Percentiles rank a stretch among this genome's conserved stretches.
phyloP scores from a whole-genome alignment of 2,329 filamentous ascomycete genomes.

The Alternaria postmessia region DNA sequence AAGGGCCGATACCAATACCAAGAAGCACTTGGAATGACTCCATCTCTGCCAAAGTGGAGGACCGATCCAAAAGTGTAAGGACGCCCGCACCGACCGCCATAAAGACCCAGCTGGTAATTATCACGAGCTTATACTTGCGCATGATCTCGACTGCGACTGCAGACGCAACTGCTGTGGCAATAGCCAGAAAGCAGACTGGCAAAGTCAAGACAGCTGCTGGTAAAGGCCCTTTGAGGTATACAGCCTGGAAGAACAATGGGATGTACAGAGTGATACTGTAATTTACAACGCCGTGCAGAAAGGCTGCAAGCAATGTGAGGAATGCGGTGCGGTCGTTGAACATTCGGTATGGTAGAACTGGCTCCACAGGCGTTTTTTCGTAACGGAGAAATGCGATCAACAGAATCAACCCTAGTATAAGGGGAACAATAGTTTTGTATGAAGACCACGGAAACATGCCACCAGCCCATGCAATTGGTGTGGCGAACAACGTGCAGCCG shows the following conservation, averaged over 20 bases:
- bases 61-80: slow-evolving; percentile 50
- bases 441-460: slow-evolving; percentile 61
- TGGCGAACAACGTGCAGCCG: slow-evolving; percentile 55
- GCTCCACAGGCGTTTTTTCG: slow-evolving; percentile 63
- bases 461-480: slow-evolving; percentile 62
- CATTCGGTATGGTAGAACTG: slow-evolving; percentile 55
- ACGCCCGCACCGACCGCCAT: slow-evolving; percentile 65
- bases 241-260: slow-evolving; percentile 49
- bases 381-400: slow-evolving; percentile 59
- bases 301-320: slow-evolving; percentile 59
- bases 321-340: slow-evolving; percentile 58
- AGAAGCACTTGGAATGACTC: slow-evolving; percentile 16
- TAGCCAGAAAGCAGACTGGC: slow-evolving; percentile 49
- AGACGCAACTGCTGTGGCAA: slow-evolving; percentile 45
- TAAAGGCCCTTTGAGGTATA: slow-evolving; percentile 44
- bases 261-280: slow-evolving; percentile 49
- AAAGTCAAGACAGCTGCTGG: slow-evolving; percentile 47
- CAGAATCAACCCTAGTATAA: slow-evolving; percentile 62
- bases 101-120: slow-evolving; percentile 68
- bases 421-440: slow-evolving; percentile 67
- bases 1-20: slow-evolving; percentile 18
- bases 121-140: slow-evolving; percentile 65
- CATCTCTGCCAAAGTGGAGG: neutral
- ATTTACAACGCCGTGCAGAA: slow-evolving; percentile 63
- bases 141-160: slow-evolving; percentile 40